Evolutionary conservation across 83 land plant genomes (phyloP), one percentile per base, ranked within the genome.

Genomic region (Picea engelmannii): DNA sequence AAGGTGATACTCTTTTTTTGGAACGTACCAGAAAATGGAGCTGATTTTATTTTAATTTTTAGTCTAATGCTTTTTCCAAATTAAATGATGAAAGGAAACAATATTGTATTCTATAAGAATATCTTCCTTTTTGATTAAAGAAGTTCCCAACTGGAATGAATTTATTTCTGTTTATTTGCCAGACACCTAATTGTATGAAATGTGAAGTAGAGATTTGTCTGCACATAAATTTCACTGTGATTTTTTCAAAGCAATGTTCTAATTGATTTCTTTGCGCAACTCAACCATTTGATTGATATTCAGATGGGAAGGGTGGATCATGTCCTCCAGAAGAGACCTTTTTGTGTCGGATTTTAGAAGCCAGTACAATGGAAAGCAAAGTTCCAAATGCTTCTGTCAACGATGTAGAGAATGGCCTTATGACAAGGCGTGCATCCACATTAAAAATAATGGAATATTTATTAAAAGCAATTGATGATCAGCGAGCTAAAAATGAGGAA

Each of bases 291-390:
- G 20, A 16, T 76, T 62, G 61, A 40, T 81, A 24, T 81, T 49
- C 66, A 82, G n/a, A 76, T 90, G 91, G 86, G 61, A 83, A 89
- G 89, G 82, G 79, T 23, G 17, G 82, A 75, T 82, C 90, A 52
- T 80, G 79, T 75, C 21, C 78, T 55, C 66, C 60, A 38, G 83
- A 91, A 66, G 87, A 81, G 67, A 85, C 78, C 62, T 89, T 93
- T 69, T 85, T 88, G 35, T 64, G 87, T 42, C 86, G 98, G 40
- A 90, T 96, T 18, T 60, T 89, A 66, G 91, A 92, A 78, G 88
- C 86, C 21, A 90, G 93, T 65, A 95, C 92, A 49, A 89, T 96
- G 25, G 92, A 93, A 79, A 90, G 83, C 84, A 86, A 85, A 78
- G 87, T 85, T 15, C 35, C 79, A 7, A 69, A 74, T 83, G 75